Base-by-base conservation (phyloP, 495 filamentous ascomycete genomes). In the Parathielavia appendiculata region DNA sequence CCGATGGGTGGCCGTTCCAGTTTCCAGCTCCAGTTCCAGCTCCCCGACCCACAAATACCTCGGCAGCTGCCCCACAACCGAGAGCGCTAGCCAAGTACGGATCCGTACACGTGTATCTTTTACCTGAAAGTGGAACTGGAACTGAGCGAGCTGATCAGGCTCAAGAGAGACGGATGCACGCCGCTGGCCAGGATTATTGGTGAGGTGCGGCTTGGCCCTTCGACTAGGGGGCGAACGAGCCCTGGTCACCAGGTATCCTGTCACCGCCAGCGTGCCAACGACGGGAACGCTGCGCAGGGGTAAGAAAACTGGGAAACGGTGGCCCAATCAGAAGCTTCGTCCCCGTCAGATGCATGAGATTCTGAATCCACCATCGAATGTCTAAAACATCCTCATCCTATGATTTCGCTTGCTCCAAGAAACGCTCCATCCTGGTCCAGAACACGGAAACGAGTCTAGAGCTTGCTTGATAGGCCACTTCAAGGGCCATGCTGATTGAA, bases 331-430 rank as follows among this genome's bases (percentile, higher is more conserved):
- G 13, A 36, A 32, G 19, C 9, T 10, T 5, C 0, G 17, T 5
- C 13, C 30, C 45, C 45, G 8, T 56, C 56, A 48, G 56, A 45
- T 63, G 51, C 56, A 54, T 48, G 45, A 40, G 50, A 6, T 54
- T 64, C 51, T 69, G 66, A 69, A 64, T 61, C 61, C 63, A 40
- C 60, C 57, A 38, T 8, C 48, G 20, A 52, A 36, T 20, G 22
- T 44, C 34, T 16, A 19, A 52, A 32, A 2, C 34, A 30, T 44
- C 51, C 59, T 38, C 61, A 61, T 22, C 66, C 63, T 63, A 66
- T 65, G 63, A 58, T 59, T 58, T 65, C 52, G 50, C 59, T 63
- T 30, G 39, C 22, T 45, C 23, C 56, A 20, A 50, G 53, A 46
- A 47, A 63, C 38, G 11, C 40, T 17, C 51, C 47, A 44, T 45